Percentiles rank a stretch among this genome's conserved stretches.
phyloP scores from a whole-genome alignment of 306 rosid genomes.

The Vicia villosa region DNA sequence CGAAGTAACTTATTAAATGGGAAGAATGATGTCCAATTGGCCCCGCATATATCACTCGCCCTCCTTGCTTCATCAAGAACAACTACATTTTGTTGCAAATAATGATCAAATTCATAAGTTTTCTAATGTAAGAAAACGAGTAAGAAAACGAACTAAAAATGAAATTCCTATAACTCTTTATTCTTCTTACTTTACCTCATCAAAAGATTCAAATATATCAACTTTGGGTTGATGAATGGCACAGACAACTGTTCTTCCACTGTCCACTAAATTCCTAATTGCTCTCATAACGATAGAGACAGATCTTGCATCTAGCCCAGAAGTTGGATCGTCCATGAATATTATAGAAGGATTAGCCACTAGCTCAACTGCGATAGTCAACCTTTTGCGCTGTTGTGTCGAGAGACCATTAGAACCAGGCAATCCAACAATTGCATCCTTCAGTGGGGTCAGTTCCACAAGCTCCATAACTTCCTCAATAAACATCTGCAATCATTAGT shows the following conservation, averaged over 20 bases:
- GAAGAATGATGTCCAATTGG: constrained; percentile 45
- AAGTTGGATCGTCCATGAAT: constrained; percentile 70
- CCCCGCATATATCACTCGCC: constrained; percentile 48
- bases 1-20: constrained; percentile 42
- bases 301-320: constrained; percentile 63
- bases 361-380: constrained; percentile 61
- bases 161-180: not conserved
- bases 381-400: constrained; percentile 59
- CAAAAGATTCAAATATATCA: constrained; percentile 62
- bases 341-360: constrained; percentile 64
- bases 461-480: constrained; percentile 60
- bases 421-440: constrained; percentile 54
- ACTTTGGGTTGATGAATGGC: constrained; percentile 65
- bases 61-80: constrained; percentile 51
- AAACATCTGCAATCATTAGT: constrained; percentile 50
- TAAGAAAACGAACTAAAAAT: not conserved
- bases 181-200: constrained; percentile 47
- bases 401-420: constrained; percentile 59
- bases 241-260: constrained; percentile 63
- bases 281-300: constrained; percentile 61
- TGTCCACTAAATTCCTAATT: constrained; percentile 55
- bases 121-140: too few species aligned
- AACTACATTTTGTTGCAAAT: constrained; percentile 35
- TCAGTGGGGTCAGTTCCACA: constrained; percentile 56
- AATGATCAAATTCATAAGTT: constrained; percentile 13